phyloP scores from a whole-genome alignment of 305 asterid species.

The Solanum aculeatissimum region DNA sequence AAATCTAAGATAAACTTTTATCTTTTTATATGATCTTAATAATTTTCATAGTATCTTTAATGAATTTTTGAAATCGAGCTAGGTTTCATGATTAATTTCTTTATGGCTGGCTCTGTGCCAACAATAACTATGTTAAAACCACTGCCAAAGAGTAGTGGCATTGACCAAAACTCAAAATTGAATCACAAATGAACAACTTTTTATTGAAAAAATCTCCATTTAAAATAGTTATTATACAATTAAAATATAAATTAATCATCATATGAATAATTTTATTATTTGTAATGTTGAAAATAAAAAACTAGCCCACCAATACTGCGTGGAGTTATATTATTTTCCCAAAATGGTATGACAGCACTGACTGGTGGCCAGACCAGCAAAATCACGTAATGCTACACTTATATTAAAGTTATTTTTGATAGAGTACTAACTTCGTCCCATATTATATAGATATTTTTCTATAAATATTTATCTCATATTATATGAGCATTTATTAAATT shows the following conservation, averaged over 20 bases:
- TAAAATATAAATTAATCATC: background rate
- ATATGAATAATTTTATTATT: background rate
- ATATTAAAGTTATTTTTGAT: no score
- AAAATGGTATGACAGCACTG: background rate
- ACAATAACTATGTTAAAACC: background rate
- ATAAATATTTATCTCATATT: no score
- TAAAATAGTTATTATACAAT: background rate
- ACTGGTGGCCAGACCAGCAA: background rate
- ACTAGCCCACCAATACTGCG: background rate
- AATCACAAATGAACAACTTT: background rate
- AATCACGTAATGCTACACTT: background rate
- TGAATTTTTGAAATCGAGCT: background rate
- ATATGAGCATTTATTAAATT: no score
- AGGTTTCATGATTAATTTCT: no score
- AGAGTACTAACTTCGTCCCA: no score
- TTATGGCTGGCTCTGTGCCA: background rate
- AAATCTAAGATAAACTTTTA: no score
- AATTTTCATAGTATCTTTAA: background rate
- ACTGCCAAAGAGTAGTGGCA: background rate
- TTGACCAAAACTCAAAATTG: background rate
- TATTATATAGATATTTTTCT: no score
- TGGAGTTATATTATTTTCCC: background rate
- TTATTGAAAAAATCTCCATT: background rate
- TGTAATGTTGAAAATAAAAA: background rate
- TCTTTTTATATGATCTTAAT: no score